phyloP scores from a whole-genome alignment of 257 asterid genomes.

The Henckelia pumila region DNA sequence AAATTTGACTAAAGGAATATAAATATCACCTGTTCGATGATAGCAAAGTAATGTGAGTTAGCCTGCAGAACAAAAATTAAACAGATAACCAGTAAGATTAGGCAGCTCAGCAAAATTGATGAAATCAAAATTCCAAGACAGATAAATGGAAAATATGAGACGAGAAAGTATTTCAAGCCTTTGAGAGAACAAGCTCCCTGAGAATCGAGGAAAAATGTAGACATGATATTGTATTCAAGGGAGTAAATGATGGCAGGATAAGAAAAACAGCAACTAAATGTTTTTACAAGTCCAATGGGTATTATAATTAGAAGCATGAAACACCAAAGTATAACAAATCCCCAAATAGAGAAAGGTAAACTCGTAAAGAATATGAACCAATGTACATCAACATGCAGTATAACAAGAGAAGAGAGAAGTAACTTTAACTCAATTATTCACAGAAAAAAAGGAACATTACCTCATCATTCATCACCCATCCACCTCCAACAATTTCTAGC shows the following conservation, averaged over 20 bases:
- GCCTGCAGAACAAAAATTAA: slow-evolving; percentile 63
- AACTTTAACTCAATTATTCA: not conserved
- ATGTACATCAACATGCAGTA: not conserved
- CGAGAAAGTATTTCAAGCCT: not conserved
- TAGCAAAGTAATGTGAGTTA: slow-evolving; percentile 94
- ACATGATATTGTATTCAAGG: not conserved
- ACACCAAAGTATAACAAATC: slow-evolving; percentile 10
- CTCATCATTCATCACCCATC: slow-evolving; percentile 99
- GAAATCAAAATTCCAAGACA: slow-evolving; percentile 9
- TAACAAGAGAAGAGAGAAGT: not conserved
- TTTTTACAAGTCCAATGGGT: not conserved
- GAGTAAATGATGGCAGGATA: slow-evolving; percentile 1
- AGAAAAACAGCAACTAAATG: slow-evolving; percentile 9
- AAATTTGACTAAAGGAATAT: slow-evolving; percentile 19
- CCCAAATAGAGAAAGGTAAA: slow-evolving; percentile 6
- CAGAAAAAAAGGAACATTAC: slow-evolving; percentile 38
- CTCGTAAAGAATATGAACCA: slow-evolving; percentile 9
- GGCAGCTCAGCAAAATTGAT: slow-evolving; percentile 15
- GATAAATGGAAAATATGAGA: not conserved
- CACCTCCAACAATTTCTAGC: slow-evolving; percentile 98
- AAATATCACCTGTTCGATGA: slow-evolving; percentile 84
- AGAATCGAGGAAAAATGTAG: not conserved
- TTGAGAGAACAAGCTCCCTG: slow-evolving; percentile 1
- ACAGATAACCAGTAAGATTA: slow-evolving; percentile 26
- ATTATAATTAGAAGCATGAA: not conserved